Percentiles rank a stretch among this genome's conserved stretches.
phyloP scores from a whole-genome alignment of 805 yeast genomes.

The Wickerhamiella parazyma region DNA sequence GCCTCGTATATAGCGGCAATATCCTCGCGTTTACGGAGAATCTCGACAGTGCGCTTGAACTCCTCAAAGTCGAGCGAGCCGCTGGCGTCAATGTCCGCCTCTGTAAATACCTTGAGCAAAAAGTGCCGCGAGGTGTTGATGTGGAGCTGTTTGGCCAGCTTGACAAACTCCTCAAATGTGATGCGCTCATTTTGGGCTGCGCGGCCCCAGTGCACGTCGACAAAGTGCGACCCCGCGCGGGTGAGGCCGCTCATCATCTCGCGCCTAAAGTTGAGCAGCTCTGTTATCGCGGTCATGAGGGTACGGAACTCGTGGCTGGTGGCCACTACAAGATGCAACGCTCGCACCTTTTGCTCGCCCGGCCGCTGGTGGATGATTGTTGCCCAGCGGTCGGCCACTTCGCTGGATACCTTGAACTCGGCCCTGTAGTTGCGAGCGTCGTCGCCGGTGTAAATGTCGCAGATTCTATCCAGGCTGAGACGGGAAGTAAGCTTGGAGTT shows the following conservation, averaged over 20 bases:
- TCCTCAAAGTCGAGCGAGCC: conserved; percentile 53
- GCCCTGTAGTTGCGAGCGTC: conserved; percentile 79
- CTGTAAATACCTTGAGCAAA: conserved; percentile 37
- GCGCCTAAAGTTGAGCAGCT: conserved; percentile 42
- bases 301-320: conserved; percentile 38
- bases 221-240: conserved; percentile 48
- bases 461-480: conserved; percentile 48
- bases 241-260: conserved; percentile 51
- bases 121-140: conserved; percentile 50
- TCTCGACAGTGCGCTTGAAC: conserved; percentile 60
- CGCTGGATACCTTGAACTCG: conserved; percentile 61
- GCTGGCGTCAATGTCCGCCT: conserved; percentile 37
- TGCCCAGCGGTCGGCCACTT: conserved; percentile 58
- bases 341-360: conserved; percentile 51
- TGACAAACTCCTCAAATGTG: conserved; percentile 53
- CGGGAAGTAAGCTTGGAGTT: conserved; percentile 34
- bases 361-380: conserved; percentile 57
- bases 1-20: conserved; percentile 36
- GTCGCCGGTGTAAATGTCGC: conserved; percentile 44
- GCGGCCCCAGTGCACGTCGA: conserved; percentile 46
- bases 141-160: conserved; percentile 52
- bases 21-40: conserved; percentile 54
- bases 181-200: conserved; percentile 20
- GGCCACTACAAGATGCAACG: conserved; percentile 63
- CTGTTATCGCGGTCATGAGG: conserved; percentile 41